Percentiles rank a stretch among this genome's conserved stretches.
These are phyloP conservation scores for Zygoascus biomembranicola DNA, from an alignment of 805 yeast species.

Conservation along the genomic window DNA sequence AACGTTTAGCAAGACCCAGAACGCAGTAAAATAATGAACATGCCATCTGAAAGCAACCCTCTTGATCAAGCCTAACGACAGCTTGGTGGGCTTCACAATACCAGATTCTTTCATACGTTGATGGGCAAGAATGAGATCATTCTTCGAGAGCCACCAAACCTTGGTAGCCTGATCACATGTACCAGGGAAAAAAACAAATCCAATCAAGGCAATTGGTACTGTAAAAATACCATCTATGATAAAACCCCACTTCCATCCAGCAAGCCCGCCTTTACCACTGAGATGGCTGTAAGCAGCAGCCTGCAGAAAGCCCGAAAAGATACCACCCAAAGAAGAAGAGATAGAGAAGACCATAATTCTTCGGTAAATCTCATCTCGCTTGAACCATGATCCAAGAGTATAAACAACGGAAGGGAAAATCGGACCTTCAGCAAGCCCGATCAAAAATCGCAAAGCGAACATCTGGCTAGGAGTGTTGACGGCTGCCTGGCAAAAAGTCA, in stretches of 20 bases:
- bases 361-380: conserved; percentile 35
- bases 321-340: conserved; percentile 34
- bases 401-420: conserved; percentile 36
- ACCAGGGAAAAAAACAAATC: conserved; percentile 41
- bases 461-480: conserved; percentile 27
- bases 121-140: conserved; percentile 27
- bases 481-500: conserved; percentile 31
- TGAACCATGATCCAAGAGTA: conserved; percentile 40
- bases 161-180: conserved; percentile 36
- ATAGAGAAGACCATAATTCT: conserved; percentile 36
- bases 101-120: conserved; percentile 26
- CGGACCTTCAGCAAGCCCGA: conserved; percentile 39
- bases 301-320: conserved; percentile 39
- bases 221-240: conserved; percentile 48
- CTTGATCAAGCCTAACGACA: conserved; percentile 18
- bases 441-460: conserved; percentile 35
- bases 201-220: conserved; percentile 34
- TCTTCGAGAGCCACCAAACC: conserved; percentile 26
- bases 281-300: conserved; percentile 35
- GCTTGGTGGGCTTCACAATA: conserved; percentile 16
- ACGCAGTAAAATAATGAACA: conserved; percentile 26
- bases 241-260: conserved; percentile 46
- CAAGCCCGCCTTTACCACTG: conserved; percentile 34
- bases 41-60: conserved; percentile 26
- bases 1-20: conserved; percentile 32